phyloP scores from a whole-genome alignment of 352 stramenopile genomes.

The Phytophthora pistaciae region DNA sequence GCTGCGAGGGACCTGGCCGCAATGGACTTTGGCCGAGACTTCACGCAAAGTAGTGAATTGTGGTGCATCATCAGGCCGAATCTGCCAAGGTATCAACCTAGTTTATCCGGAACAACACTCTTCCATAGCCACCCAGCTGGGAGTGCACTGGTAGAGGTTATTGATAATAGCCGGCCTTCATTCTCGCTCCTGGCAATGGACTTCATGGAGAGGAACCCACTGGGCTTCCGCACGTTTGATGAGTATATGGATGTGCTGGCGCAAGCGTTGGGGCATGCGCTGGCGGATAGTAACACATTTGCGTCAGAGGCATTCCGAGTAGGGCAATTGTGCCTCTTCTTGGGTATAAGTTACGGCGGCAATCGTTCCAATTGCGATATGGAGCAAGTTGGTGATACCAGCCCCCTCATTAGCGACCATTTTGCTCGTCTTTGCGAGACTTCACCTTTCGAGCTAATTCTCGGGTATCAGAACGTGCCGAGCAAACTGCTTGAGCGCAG shows the following conservation, averaged over 20 bases:
- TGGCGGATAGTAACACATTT: background rate
- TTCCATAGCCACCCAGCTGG: background rate
- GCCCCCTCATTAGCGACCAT: background rate
- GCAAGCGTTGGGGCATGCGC: background rate
- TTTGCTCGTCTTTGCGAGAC: background rate
- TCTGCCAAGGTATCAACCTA: background rate
- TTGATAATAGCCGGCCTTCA: background rate
- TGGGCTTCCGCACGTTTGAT: background rate
- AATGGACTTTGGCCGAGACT: background rate
- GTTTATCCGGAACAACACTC: background rate
- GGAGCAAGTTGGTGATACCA: background rate
- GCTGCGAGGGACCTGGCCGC: background rate
- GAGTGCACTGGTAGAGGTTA: background rate
- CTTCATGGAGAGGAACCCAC: background rate
- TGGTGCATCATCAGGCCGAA: background rate
- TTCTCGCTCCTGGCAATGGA: background rate
- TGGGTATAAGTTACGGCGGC: background rate
- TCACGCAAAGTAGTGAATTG: background rate
- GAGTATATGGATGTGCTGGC: background rate
- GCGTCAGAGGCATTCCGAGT: background rate
- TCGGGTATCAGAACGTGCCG: background rate
- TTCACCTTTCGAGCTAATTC: background rate
- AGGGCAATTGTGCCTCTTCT: background rate
- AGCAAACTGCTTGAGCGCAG: background rate
- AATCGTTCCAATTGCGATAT: background rate